These are phyloP conservation scores for Aspergillus sp. DNA, from an alignment of 2,329 filamentous ascomycete species.

Conservation along the genomic window DNA sequence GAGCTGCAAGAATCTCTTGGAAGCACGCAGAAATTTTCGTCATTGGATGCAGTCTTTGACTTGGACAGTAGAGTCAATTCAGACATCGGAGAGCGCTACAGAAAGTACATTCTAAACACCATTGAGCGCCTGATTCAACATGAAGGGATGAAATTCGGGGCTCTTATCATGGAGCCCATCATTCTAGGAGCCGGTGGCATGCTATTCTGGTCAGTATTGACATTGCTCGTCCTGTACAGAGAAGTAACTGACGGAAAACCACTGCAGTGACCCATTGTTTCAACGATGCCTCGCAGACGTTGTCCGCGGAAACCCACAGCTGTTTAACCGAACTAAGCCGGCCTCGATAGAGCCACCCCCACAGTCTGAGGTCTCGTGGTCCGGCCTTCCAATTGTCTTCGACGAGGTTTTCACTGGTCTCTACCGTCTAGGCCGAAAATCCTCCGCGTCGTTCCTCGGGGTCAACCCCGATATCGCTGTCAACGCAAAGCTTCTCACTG, in stretches of 20 bases:
- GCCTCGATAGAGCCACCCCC: background rate
- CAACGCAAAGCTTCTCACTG: slow-evolving; percentile 81
- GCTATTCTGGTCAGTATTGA: slow-evolving; percentile 66
- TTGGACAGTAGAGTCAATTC: slow-evolving; percentile 50
- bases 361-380: slow-evolving; percentile 52
- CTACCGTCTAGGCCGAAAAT: slow-evolving; percentile 74
- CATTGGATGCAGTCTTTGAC: slow-evolving; percentile 62
- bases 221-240: background rate
- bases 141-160: slow-evolving; percentile 68
- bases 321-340: slow-evolving; percentile 49
- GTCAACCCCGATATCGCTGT: slow-evolving; percentile 72
- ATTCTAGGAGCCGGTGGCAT: slow-evolving; percentile 82
- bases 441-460: slow-evolving; percentile 67
- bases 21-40: slow-evolving; percentile 44
- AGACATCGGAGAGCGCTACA: slow-evolving; percentile 54
- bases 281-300: slow-evolving; percentile 69
- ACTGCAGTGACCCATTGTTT: slow-evolving; percentile 73
- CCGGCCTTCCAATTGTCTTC: slow-evolving; percentile 74
- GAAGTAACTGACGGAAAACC: background rate
- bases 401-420: slow-evolving; percentile 88
- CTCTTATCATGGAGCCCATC: slow-evolving; percentile 76
- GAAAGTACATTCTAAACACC: slow-evolving; percentile 56
- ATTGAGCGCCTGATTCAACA: slow-evolving; percentile 54
- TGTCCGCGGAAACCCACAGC: slow-evolving; percentile 58
- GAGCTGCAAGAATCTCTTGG: slow-evolving; percentile 51